These are phyloP conservation scores for Cryphonectria parasitica DNA, from an alignment of 2,329 filamentous ascomycete genomes.

Conservation along the genomic window DNA sequence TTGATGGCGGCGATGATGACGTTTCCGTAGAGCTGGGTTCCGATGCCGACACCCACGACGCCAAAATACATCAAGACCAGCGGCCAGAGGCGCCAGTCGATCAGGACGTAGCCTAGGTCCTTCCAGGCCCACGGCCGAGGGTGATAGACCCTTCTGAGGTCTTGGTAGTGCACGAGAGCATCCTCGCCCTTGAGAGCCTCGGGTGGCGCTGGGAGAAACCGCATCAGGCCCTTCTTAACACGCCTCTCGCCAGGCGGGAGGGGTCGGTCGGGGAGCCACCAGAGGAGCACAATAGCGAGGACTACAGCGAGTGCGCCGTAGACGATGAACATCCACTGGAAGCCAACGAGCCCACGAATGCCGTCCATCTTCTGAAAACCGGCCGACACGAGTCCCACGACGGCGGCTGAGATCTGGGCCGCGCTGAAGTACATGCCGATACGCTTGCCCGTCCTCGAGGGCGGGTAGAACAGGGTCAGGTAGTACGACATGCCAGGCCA, in stretches of 20 bases:
- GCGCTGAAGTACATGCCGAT: conserved; percentile 92
- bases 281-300: conserved; percentile 74
- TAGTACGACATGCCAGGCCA: conserved; percentile 97
- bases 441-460: conserved; percentile 81
- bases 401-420: conserved; percentile 83
- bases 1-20: conserved; percentile 84
- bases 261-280: conserved; percentile 90
- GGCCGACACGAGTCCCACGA: conserved; percentile 86
- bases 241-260: conserved; percentile 69
- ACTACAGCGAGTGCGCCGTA: conserved; percentile 78
- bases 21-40: conserved; percentile 84
- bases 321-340: conserved; percentile 91
- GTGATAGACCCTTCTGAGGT: conserved; percentile 81
- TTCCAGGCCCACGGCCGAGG: conserved; percentile 71
- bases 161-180: conserved; percentile 79
- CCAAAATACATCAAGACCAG: conserved; percentile 91
- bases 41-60: conserved; percentile 89
- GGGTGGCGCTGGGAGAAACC: conserved; percentile 68
- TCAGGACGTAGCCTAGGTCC: conserved; percentile 71
- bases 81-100: conserved; percentile 90
- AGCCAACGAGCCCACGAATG: conserved; percentile 73
- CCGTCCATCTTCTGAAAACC: conserved; percentile 94
- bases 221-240: conserved; percentile 54
- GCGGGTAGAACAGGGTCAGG: conserved; percentile 88
- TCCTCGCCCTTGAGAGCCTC: conserved; percentile 79